Conservation (phyloP, 1,284 basidiomycete genomes). For the Boletus calvinii region DNA sequence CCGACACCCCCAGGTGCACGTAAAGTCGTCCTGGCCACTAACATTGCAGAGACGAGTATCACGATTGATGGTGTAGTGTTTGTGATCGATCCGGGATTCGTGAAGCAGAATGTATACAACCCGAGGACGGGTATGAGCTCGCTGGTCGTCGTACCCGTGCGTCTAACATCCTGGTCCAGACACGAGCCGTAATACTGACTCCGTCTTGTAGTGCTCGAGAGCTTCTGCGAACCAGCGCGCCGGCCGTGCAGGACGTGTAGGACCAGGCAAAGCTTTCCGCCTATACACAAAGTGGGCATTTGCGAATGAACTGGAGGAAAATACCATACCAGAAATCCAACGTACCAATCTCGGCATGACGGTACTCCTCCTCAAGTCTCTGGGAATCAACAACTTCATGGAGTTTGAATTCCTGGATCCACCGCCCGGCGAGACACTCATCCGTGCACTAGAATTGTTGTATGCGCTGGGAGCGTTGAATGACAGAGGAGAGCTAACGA, state of each 20-base stretch:
- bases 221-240: slow-evolving; percentile 97
- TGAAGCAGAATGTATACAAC: slow-evolving; percentile 97
- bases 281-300: slow-evolving; percentile 97
- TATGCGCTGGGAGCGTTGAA: slow-evolving; percentile 97
- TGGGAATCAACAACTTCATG: slow-evolving; percentile 96
- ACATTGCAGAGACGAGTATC: slow-evolving; percentile 98
- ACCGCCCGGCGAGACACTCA: slow-evolving; percentile 97
- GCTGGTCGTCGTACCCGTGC: slow-evolving; percentile 86
- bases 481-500: slow-evolving; percentile 94
- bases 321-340: slow-evolving; percentile 98
- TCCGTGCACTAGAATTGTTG: slow-evolving; percentile 89
- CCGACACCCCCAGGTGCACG: slow-evolving; percentile 95
- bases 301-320: slow-evolving; percentile 93
- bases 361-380: slow-evolving; percentile 90
- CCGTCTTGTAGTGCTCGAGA: slow-evolving; percentile 72
- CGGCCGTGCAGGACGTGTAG: slow-evolving; percentile 95
- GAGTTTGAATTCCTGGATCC: slow-evolving; percentile 99
- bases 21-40: slow-evolving; percentile 97
- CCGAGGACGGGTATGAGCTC: slow-evolving; percentile 97
- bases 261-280: slow-evolving; percentile 97
- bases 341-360: slow-evolving; percentile 97
- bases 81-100: slow-evolving; percentile 96
- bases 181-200: slow-evolving; percentile 12
- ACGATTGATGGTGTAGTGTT: slow-evolving; percentile 98
- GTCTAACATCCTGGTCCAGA: slow-evolving; percentile 30